phyloP scores from a whole-genome alignment of 2,329 filamentous ascomycete species.

The Epichloe sylvatica region DNA sequence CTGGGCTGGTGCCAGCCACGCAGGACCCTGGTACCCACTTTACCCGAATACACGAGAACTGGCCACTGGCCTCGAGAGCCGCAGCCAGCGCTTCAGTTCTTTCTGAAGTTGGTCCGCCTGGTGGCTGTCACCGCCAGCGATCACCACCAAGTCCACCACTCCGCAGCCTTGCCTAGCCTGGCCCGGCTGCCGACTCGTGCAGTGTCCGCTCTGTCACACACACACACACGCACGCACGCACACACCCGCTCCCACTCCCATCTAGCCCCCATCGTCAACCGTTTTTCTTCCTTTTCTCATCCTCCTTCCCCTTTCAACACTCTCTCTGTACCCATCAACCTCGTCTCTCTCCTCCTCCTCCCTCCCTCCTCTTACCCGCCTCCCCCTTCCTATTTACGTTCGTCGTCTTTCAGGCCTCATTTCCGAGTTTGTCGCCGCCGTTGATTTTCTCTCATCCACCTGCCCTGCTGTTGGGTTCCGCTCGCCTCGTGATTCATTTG shows the following conservation, averaged over 20 bases:
- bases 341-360: slow-evolving; percentile 1
- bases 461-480: background rate
- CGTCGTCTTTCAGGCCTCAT: slow-evolving; percentile 7
- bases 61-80: background rate
- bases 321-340: slow-evolving; percentile 1
- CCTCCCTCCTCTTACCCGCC: slow-evolving; percentile 9
- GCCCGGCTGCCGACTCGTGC: background rate
- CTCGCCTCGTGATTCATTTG: background rate
- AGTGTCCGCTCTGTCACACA: background rate
- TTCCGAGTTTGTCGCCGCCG: slow-evolving; percentile 13
- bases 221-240: background rate
- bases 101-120: background rate
- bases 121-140: background rate
- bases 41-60: too few relatives aligned
- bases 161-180: background rate
- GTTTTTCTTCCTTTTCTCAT: slow-evolving; percentile 14
- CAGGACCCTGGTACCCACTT: too few relatives aligned
- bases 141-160: background rate
- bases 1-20: too few relatives aligned
- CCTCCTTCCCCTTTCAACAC: slow-evolving; percentile 13
- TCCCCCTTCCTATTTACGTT: slow-evolving; percentile 5
- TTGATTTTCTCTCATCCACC: slow-evolving; percentile 3
- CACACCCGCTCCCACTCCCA: slow-evolving; percentile 6
- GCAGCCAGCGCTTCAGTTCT: background rate
- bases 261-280: slow-evolving; percentile 6